A percentile compares a stretch with the other conserved stretches of the same genome.
These are phyloP conservation scores for Begonia fuchsioides DNA, from an alignment of 306 rosid species.

Conservation along the genomic window DNA sequence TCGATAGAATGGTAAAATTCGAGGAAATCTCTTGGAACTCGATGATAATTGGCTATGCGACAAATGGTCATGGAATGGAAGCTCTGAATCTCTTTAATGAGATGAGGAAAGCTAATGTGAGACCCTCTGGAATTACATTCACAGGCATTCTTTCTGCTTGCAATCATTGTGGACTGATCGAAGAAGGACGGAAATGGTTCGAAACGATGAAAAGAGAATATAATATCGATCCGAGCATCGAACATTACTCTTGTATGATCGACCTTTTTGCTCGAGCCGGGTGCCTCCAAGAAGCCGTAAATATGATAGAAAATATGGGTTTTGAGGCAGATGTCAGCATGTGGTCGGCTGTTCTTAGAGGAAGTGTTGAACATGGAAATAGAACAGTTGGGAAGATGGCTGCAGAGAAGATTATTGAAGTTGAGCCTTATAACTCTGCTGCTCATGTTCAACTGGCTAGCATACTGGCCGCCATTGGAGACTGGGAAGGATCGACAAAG, in stretches of 20 bases:
- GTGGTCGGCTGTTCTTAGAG: conserved; percentile 61
- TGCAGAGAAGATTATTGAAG: conserved; percentile 40
- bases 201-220: conserved; percentile 30
- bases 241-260: conserved; percentile 61
- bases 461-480: conserved; percentile 43
- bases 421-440: conserved; percentile 47
- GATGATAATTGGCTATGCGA: conserved; percentile 69
- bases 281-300: conserved; percentile 41
- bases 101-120: conserved; percentile 37
- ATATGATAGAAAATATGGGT: conserved; percentile 42
- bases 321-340: conserved; percentile 48
- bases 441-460: conserved; percentile 64
- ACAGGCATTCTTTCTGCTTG: conserved; percentile 61
- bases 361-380: conserved; percentile 45
- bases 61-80: conserved; percentile 66
- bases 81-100: conserved; percentile 41
- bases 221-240: conserved; percentile 35
- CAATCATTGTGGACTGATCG: conserved; percentile 54
- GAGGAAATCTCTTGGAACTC: conserved; percentile 72
- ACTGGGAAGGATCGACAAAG: conserved; percentile 64
- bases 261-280: conserved; percentile 63
- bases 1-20: conserved; percentile 37
- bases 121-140: conserved; percentile 49
- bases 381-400: conserved; percentile 38
- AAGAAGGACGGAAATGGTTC: conserved; percentile 58